Evolutionary conservation across 1,284 basidiomycete genomes (phyloP).

Genomic region (Ceratobasidium sp.): DNA sequence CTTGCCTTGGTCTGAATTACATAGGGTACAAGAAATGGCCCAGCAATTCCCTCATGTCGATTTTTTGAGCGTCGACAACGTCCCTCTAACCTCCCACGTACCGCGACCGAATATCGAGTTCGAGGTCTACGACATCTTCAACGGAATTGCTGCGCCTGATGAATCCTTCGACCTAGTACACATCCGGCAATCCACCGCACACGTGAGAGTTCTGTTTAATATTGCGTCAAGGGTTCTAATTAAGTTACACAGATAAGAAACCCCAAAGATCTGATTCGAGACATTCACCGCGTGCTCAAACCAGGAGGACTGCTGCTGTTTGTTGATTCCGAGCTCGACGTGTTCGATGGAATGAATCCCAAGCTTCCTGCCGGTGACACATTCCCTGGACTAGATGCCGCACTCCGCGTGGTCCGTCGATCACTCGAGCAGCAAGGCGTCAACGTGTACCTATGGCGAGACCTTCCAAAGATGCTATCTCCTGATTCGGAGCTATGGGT

Average conservation of each 20-base stretch:
- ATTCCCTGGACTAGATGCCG: neutral
- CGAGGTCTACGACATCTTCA: slow-evolving; percentile 14
- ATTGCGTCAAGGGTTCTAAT: neutral
- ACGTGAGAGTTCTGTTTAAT: neutral
- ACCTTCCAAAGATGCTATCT: neutral
- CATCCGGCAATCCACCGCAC: neutral
- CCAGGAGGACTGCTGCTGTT: neutral
- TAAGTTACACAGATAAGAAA: neutral
- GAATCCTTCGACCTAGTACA: neutral
- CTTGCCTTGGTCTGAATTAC: no score
- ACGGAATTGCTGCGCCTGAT: neutral
- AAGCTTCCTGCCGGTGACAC: neutral
- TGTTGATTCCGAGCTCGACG: slow-evolving; percentile 3
- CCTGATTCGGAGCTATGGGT: slow-evolving; percentile 1
- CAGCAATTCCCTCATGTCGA: no score
- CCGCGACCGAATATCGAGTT: neutral
- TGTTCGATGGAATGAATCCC: neutral
- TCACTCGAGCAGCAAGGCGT: neutral
- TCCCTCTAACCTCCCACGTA: slow-evolving; percentile 1
- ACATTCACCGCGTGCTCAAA: neutral
- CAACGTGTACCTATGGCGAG: neutral
- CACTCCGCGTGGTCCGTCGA: neutral
- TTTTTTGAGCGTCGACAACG: slow-evolving; percentile 2
- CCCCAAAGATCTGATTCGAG: neutral
- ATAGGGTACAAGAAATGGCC: slow-evolving; percentile 21